phyloP scores from a whole-genome alignment of 805 yeast species.

The Candida loeiensis region DNA sequence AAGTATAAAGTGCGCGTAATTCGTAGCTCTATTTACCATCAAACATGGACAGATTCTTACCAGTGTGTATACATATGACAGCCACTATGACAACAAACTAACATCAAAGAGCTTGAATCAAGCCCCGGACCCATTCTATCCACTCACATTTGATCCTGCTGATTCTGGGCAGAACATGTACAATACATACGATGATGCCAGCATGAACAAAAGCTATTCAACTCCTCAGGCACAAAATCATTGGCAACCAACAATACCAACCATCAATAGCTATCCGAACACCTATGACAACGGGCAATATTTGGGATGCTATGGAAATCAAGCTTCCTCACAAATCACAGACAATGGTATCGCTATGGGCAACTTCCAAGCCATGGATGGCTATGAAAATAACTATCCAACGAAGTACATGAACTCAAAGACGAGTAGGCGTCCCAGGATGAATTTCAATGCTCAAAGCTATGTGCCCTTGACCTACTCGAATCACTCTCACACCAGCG shows the following conservation, averaged over 20 bases:
- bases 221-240: too few relatives aligned
- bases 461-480: conserved; percentile 20
- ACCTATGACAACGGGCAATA: too few relatives aligned
- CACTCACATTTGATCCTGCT: neutral
- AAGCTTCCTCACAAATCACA: too few relatives aligned
- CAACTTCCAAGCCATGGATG: neutral
- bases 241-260: too few relatives aligned
- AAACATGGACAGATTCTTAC: neutral
- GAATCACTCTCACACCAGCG: conserved; percentile 10
- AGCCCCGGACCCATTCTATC: neutral
- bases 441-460: conserved; percentile 31
- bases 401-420: conserved; percentile 1
- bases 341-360: too few relatives aligned
- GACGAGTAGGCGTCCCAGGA: conserved; percentile 12
- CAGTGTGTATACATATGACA: neutral
- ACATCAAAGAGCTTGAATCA: neutral
- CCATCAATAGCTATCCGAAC: neutral
- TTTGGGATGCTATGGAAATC: too few relatives aligned
- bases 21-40: neutral
- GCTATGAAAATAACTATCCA: neutral
- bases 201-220: too few relatives aligned
- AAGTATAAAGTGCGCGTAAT: neutral
- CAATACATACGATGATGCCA: too few relatives aligned
- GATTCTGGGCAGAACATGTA: too few relatives aligned
- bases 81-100: neutral